These are phyloP conservation scores for Xylaria sp. DNA, from an alignment of 2,329 filamentous ascomycete species.

Conservation along the genomic window DNA sequence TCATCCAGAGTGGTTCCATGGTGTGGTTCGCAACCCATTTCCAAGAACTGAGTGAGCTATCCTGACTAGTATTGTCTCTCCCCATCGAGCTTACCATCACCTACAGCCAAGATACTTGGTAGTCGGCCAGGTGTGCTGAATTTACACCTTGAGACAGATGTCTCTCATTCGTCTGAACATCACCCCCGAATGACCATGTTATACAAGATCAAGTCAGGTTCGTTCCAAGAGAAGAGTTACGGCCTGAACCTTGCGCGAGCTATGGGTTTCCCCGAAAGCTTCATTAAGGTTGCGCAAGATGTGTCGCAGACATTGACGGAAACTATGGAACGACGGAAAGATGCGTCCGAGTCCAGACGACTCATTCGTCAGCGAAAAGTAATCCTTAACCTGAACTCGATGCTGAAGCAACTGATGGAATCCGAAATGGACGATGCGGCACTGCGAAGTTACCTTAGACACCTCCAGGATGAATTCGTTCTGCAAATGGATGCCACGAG, in stretches of 20 bases:
- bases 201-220: constrained; percentile 82
- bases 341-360: constrained; percentile 67
- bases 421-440: constrained; percentile 73
- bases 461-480: constrained; percentile 80
- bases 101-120: constrained; percentile 73
- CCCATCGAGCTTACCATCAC: constrained; percentile 27
- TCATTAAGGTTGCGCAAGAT: constrained; percentile 74
- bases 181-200: constrained; percentile 80
- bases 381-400: constrained; percentile 77
- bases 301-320: constrained; percentile 72
- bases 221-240: constrained; percentile 78
- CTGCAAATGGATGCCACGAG: constrained; percentile 68
- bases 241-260: constrained; percentile 84
- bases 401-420: constrained; percentile 73
- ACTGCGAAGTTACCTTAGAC: constrained; percentile 71
- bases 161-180: constrained; percentile 61
- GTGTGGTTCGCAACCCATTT: constrained; percentile 98
- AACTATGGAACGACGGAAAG: constrained; percentile 67
- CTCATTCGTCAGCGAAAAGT: constrained; percentile 75
- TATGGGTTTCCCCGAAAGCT: constrained; percentile 74
- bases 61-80: not conserved
- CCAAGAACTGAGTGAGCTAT: constrained; percentile 70
- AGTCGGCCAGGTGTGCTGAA: constrained; percentile 84
- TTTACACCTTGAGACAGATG: constrained; percentile 80
- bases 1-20: constrained; percentile 80